Evolutionary conservation across 1,139 yeast genomes (phyloP), one percentile per base, ranked within the genome.

Genomic region (Lodderomyces metapsilosis): DNA sequence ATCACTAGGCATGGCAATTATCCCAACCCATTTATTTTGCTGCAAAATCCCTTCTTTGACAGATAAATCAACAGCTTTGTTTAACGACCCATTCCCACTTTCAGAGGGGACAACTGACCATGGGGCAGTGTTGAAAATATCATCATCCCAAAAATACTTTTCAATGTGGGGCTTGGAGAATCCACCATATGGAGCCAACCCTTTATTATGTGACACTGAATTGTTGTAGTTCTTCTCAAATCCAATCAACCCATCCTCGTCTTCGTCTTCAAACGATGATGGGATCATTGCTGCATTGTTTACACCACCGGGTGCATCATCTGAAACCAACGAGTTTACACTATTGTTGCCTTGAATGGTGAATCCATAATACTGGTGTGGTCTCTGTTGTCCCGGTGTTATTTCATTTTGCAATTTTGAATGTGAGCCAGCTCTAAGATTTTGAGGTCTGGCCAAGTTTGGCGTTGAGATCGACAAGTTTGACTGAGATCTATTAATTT

Each of bases 1-100:
- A 61, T 92, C 97, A 13, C 92, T 84, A 17, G 98, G 96, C 75
- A 89, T 84, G 20, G 96, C 95, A 37, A 87, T 66, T 0, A 95
- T 83, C 10, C 98, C 98, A 2, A 91, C 80, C 96, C 97, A 92
- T 46, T 67, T 70, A 38, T 78, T 72, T 1, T 72, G 62, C 5
- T 73, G 68, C 6, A 73, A 67, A 11, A 80, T 65, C 1, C 74
- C 68, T 6, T 69, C 66, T 28, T 76, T 77, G 1, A 52, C 62
- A 0, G 95, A 84, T 7, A 84, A 66, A 39, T 76, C 73, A n/a
- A 92, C 78, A 0, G 98, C 97, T 52, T 92, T 92, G 45, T 80
- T 78, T 52, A 92, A 74, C 3, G 96, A 94, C 18, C 92, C 95
- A 54, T 92, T 92, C 9, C 98, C 96, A 50, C 82, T 81, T n/a